Base-by-base conservation (phyloP, 108 stramenopile genomes). In the Cafeteria roenbergensis region DNA sequence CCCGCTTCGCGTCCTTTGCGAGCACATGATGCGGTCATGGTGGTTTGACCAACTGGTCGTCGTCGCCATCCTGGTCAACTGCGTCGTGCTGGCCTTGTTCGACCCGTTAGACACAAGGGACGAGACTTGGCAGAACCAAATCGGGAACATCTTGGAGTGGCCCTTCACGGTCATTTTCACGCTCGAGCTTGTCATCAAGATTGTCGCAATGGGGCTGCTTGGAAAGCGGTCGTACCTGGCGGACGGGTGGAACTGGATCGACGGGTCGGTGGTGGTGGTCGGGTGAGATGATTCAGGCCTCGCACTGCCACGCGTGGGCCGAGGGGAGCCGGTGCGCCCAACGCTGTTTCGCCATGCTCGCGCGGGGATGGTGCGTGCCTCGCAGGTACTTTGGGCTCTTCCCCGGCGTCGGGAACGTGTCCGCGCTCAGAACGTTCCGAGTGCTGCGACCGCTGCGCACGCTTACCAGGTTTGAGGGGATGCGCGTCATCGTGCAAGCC, bases 371-470 rank as follows among this genome's bases (percentile, higher is more conserved):
- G n/a, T n/a, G n/a, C n/a, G n/a, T n/a, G n/a, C 26, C 34, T 25
- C 35, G 17, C 25, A 71, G 74, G 27, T 62, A 81, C 1, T 17
- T 85, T 31, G 65, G 70, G 24, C 58, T 80, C 27, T 36, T 82
- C 28, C 80, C 82, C 0, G 75, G 70, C 31, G 56, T 84, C 12
- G 82, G 84, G 0, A 84, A 84, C 48, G 58, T 84, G 59, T 74
- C 69, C 0, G 76, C 75, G 25, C 52, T 86, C n/a, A 64, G 86
- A 20, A 81, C 79, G 21, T 81, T 84, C 32, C 65, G 82, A 1
- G 82, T 86, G 29, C 71, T 86, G 14, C 75, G 85, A 12, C 85
- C 85, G 21, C 69, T 86, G 38, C 68, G 84, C 28, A 82, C 83
- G 0, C 55, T 86, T 17, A 77, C 82, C 34, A 75, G 73, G 4